Evolutionary conservation across 176 grass and related monocot genomes (phyloP).

Genomic region (Ensete ventricosum): DNA sequence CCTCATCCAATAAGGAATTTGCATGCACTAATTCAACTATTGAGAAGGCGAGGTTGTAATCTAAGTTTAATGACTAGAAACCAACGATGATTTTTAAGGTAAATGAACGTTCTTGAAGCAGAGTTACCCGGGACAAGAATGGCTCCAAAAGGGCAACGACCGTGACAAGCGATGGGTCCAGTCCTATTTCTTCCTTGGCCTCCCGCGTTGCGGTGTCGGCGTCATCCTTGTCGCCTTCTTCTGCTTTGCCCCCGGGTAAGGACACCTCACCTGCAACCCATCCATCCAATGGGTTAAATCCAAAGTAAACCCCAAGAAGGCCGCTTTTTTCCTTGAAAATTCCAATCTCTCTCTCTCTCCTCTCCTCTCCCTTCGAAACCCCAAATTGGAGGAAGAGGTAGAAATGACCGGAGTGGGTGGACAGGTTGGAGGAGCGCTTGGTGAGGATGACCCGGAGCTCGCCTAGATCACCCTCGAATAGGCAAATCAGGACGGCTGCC

Average conservation of each 20-base stretch:
- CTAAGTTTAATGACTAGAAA: too few species aligned
- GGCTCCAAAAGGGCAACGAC: conserved; percentile 45
- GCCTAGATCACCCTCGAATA: conserved; percentile 37
- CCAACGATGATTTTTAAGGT: not conserved
- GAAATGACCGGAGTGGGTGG: conserved; percentile 50
- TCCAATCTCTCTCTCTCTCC: not conserved
- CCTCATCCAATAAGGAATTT: too few species aligned
- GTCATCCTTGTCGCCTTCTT: conserved; percentile 61
- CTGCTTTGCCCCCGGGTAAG: conserved; percentile 59
- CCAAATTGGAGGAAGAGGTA: not conserved
- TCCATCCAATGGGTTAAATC: not conserved
- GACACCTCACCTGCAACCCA: conserved; percentile 47
- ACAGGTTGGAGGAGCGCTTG: conserved; percentile 52
- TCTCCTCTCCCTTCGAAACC: not conserved
- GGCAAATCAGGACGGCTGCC: conserved; percentile 55
- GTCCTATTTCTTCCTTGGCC: conserved; percentile 60
- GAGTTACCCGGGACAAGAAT: conserved; percentile 47
- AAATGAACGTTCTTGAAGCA: not conserved
- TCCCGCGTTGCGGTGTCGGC: conserved; percentile 52
- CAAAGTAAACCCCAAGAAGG: not conserved
- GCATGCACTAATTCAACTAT: too few species aligned
- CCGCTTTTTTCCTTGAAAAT: not conserved
- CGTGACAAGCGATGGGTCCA: conserved; percentile 46
- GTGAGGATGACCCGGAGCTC: conserved; percentile 65
- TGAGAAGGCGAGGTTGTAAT: too few species aligned